These are phyloP conservation scores for Bruguiera gymnorhiza DNA, from an alignment of 345 rosid species.

Conservation along the genomic window DNA sequence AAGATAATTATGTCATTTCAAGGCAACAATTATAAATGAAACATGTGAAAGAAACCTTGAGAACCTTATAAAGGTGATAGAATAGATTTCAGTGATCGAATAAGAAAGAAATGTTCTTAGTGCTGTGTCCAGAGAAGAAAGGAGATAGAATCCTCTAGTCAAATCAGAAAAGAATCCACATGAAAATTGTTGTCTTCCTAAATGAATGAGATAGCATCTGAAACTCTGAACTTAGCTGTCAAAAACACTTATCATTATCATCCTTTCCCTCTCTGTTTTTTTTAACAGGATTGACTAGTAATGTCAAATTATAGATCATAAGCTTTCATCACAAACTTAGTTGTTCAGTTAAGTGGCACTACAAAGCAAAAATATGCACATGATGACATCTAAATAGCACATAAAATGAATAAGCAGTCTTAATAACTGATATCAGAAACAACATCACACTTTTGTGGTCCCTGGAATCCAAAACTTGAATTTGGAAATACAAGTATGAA, in stretches of 20 bases:
- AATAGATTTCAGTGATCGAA: no score
- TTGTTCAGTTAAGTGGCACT: no score
- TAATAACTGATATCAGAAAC: neutral
- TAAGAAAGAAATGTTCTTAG: no score
- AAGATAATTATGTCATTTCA: no score
- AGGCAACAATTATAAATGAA: no score
- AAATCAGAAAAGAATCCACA: neutral
- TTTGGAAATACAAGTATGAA: neutral
- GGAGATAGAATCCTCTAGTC: neutral
- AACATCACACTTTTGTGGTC: neutral
- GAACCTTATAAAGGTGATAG: no score
- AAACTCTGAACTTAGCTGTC: neutral
- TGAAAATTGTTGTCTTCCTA: neutral
- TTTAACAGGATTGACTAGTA: neutral
- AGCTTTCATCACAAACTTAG: neutral
- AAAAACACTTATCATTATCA: no score
- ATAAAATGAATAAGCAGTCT: neutral
- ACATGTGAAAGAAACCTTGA: no score
- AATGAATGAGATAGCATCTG: neutral
- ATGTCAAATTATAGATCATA: neutral
- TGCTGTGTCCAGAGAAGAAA: neutral
- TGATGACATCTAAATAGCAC: neutral
- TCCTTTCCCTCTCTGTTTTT: no score
- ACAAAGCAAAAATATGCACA: neutral
- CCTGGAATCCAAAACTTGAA: neutral